A percentile compares a stretch with the other conserved stretches of the same genome.
Evolutionary conservation across 225 moss, liverwort and hornwort species (phyloP).

Genomic region (Straminergon stramineum): DNA sequence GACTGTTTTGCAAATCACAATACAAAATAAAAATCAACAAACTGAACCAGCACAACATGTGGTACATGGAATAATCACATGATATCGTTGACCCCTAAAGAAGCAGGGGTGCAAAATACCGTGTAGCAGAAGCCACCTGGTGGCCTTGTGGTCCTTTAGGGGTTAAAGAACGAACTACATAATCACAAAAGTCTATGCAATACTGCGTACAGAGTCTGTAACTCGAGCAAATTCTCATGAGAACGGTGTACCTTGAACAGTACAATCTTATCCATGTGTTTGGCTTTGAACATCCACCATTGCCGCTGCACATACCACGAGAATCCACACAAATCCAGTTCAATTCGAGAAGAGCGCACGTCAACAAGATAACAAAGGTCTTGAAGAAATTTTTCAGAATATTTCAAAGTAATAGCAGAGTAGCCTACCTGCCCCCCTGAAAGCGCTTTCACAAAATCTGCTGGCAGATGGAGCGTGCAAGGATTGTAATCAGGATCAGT

Average conservation of each 20-base stretch:
- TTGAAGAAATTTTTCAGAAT: not conserved
- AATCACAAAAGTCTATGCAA: not conserved
- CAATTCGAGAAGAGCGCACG: not conserved
- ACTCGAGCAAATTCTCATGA: not conserved
- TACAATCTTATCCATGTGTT: constrained; percentile 96
- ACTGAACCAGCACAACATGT: not conserved
- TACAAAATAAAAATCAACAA: not conserved
- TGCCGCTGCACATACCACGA: constrained; percentile 68
- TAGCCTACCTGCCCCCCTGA: constrained; percentile 77
- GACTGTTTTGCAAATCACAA: not conserved
- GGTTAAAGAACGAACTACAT: not conserved
- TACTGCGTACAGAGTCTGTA: not conserved
- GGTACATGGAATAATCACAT: not conserved
- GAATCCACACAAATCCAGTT: not conserved
- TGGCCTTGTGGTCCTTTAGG: no score
- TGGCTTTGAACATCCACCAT: constrained; percentile 97
- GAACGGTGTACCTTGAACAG: constrained; percentile 72
- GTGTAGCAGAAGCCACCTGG: no score
- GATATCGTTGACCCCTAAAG: not conserved
- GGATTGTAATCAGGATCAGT: constrained; percentile 69
- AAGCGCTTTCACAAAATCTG: constrained; percentile 64
- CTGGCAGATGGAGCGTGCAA: constrained; percentile 60
- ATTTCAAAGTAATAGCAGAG: not conserved
- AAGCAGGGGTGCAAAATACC: no score
- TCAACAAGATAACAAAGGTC: not conserved